Conservation (phyloP, 2,329 filamentous ascomycete genomes). For the Pyrenophora tritici-repentis region DNA sequence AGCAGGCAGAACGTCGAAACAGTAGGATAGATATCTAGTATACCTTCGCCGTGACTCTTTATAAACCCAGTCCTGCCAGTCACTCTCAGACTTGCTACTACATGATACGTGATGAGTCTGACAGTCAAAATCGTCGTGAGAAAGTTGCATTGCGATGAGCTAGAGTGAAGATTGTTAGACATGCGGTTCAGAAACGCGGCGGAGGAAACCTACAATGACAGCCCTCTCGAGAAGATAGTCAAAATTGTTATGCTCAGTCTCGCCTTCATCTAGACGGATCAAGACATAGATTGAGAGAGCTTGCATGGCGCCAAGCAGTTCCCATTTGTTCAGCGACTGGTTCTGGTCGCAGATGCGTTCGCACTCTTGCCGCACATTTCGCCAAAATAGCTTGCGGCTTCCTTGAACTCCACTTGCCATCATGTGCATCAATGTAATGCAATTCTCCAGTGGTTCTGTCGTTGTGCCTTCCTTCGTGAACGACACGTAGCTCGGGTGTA, state of each 20-base stretch:
- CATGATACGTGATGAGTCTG: not conserved
- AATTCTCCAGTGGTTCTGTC: constrained; percentile 50
- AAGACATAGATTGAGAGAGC: constrained; percentile 53
- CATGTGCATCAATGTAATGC: constrained; percentile 52
- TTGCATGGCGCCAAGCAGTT: constrained; percentile 51
- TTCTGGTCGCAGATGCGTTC: constrained; percentile 27
- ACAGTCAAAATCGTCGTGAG: not conserved
- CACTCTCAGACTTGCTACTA: not conserved
- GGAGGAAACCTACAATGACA: not conserved
- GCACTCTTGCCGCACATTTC: constrained; percentile 52
- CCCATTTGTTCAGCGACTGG: constrained; percentile 43
- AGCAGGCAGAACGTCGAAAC: not conserved
- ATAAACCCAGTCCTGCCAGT: constrained; percentile 48
- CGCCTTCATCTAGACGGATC: constrained; percentile 51
- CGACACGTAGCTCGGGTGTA: constrained; percentile 44
- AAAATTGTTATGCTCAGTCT: constrained; percentile 51
- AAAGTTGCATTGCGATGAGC: constrained; percentile 1
- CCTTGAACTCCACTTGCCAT: constrained; percentile 39
- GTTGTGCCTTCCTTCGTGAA: constrained; percentile 23
- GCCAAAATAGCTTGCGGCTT: constrained; percentile 53
- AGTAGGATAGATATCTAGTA: constrained; percentile 1
- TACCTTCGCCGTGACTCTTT: constrained; percentile 50
- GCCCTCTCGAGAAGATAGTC: constrained; percentile 32
- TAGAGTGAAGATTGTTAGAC: not conserved
- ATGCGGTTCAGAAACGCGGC: not conserved